Percentiles rank a stretch among this genome's conserved stretches.
Evolutionary conservation across 805 yeast species (phyloP).

Genomic region (Wickerhamomyces kurtzmanii): DNA sequence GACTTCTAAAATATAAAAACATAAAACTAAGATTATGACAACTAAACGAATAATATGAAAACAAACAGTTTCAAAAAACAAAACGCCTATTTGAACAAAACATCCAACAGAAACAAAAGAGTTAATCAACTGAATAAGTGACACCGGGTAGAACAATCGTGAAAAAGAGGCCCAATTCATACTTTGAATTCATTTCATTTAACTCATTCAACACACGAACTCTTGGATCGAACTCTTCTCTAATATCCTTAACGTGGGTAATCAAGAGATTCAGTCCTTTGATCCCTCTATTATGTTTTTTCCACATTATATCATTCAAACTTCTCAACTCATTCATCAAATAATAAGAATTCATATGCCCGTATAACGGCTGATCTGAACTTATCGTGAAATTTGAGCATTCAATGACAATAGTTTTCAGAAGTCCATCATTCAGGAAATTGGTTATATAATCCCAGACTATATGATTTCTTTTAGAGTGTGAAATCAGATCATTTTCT

Average conservation of each 20-base stretch:
- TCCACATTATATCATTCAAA: slow-evolving; percentile 12
- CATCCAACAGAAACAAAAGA: not conserved
- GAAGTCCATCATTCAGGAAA: slow-evolving; percentile 24
- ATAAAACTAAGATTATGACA: no score
- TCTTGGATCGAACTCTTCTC: slow-evolving; percentile 42
- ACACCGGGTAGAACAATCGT: slow-evolving; percentile 49
- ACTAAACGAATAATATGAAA: no score
- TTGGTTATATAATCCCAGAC: slow-evolving; percentile 55
- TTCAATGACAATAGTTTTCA: slow-evolving; percentile 61
- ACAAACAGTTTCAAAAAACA: no score
- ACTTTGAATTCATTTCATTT: slow-evolving; percentile 23
- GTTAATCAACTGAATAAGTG: slow-evolving; percentile 20
- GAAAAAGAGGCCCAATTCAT: slow-evolving; percentile 33
- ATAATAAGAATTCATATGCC: slow-evolving; percentile 68
- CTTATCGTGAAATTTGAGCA: slow-evolving; percentile 53
- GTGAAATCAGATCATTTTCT: slow-evolving; percentile 53
- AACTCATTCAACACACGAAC: slow-evolving; percentile 39
- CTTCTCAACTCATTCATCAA: slow-evolving; percentile 45
- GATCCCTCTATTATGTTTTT: slow-evolving; percentile 6
- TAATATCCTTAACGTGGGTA: slow-evolving; percentile 38
- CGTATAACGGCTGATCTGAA: slow-evolving; percentile 46
- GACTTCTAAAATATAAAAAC: no score
- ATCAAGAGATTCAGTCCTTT: slow-evolving; percentile 14
- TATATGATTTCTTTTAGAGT: slow-evolving; percentile 20
- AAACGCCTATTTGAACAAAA: no score